phyloP scores from a whole-genome alignment of 306 rosid species.

The Fragaria vesca region DNA sequence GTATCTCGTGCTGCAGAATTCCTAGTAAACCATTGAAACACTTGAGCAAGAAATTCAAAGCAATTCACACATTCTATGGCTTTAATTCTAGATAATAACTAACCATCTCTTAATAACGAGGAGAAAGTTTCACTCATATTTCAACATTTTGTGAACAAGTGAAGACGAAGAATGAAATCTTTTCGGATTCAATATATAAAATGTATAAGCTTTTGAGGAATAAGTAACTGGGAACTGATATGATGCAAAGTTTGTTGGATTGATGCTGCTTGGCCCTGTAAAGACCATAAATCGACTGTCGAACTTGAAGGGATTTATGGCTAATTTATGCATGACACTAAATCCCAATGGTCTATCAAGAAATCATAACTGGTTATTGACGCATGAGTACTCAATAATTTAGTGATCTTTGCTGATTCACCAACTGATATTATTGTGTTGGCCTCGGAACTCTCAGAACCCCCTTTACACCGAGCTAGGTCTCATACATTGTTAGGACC shows the following conservation, averaged over 20 bases:
- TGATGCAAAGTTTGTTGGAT: neutral
- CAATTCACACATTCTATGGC: slow-evolving; percentile 6
- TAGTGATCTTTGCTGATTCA: neutral
- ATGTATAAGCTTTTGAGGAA: neutral
- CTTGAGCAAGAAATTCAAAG: slow-evolving; percentile 31
- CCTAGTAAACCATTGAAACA: slow-evolving; percentile 45
- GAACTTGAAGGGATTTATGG: neutral
- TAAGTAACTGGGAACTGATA: neutral
- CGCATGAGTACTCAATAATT: neutral
- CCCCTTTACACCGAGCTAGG: neutral
- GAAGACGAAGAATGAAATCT: slow-evolving; percentile 19
- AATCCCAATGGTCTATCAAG: neutral
- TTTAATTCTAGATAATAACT: neutral
- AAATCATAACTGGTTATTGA: neutral
- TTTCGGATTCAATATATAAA: neutral
- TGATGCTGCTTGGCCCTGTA: slow-evolving; percentile 8
- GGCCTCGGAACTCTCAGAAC: neutral
- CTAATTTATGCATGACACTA: neutral
- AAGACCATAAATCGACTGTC: neutral
- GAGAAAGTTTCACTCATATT: slow-evolving; percentile 12
- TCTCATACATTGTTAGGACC: neutral
- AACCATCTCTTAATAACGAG: slow-evolving; percentile 12
- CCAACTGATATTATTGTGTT: neutral
- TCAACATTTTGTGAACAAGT: slow-evolving; percentile 7
- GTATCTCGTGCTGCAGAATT: slow-evolving; percentile 36